phyloP scores from a whole-genome alignment of 352 stramenopile species.

The Plasmopara halstedii region DNA sequence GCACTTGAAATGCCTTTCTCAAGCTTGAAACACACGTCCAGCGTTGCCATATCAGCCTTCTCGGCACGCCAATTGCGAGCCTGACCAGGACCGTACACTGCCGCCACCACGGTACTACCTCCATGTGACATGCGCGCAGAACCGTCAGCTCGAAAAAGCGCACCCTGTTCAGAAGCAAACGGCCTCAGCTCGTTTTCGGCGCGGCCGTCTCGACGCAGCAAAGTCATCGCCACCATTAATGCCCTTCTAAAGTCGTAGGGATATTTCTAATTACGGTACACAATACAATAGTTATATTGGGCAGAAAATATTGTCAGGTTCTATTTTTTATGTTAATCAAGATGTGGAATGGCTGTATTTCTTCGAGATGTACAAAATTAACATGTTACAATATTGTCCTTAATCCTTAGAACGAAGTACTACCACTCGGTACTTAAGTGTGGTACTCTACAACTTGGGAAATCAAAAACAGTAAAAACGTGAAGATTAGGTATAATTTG shows the following conservation, averaged over 20 bases:
- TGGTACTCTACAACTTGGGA: no score
- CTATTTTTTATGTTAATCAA: no score
- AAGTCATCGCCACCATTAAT: constrained; percentile 31
- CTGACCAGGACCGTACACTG: constrained; percentile 69
- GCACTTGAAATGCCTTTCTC: constrained; percentile 67
- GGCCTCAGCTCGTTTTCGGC: constrained; percentile 67
- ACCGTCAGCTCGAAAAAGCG: constrained; percentile 71
- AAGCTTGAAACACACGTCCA: constrained; percentile 78
- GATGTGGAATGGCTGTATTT: no score
- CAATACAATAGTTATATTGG: no score
- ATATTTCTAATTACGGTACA: constrained; percentile 65
- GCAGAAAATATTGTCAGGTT: no score
- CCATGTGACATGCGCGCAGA: constrained; percentile 75
- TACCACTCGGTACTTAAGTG: no score
- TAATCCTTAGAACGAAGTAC: no score
- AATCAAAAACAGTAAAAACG: no score
- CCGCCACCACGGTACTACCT: constrained; percentile 61
- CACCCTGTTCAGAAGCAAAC: constrained; percentile 66
- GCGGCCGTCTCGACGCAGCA: constrained; percentile 54
- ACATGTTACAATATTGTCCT: no score
- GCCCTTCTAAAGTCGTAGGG: constrained; percentile 39
- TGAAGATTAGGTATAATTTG: no score
- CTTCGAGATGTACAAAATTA: no score
- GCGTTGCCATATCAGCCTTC: constrained; percentile 46
- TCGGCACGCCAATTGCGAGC: constrained; percentile 66